Evolutionary conservation across 768 basidiomycete species (phyloP), one percentile per base, ranked within the genome.

Genomic region (Hydnomerulius pinastri): DNA sequence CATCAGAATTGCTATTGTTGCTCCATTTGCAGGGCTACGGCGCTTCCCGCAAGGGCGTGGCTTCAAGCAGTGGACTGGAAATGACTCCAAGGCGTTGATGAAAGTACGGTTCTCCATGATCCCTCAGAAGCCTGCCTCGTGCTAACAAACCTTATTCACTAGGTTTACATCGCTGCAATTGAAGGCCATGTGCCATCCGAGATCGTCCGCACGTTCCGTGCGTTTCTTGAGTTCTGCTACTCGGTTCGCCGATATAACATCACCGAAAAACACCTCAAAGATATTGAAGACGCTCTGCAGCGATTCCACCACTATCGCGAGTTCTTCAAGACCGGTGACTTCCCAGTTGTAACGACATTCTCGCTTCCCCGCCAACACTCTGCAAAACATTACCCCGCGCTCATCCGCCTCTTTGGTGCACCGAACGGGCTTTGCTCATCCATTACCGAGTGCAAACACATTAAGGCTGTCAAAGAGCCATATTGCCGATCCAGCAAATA

Each of bases 71-170:
- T 72, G 71, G 71, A 72, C 68, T 0, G 70, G 68, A 7, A 61
- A 71, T 43, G 66, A 73, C 36, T 73, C 68, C 2, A 73, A 73
- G 28, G 69, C 62, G 0, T 52, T 71, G 10, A 71, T 71, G 68
- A 71, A 71, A 62, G 69, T 69, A 25, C 25, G 35, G 42, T 15
- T 33, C 6, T 33, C 17, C 17, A 29, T 17, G 17, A 15, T 33
- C 17, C 33, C 8, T n/a, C n/a, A n/a, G n/a, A n/a, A n/a, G 8
- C 33, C 33, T 33, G n/a, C 33, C 15, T n/a, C 13, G 17, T 33
- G 15, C 2, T 33, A 15, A 33, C 15, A 7, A 67, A 21, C 27
- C 44, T 53, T 29, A 2, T 33, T 6, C 33, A 33, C 7, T 23
- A 64, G 61, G 65, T 68, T 17, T 68, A 59, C 47, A 47, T 67